phyloP scores from a whole-genome alignment of 2,329 filamentous ascomycete species.

The Penicillium sp. region DNA sequence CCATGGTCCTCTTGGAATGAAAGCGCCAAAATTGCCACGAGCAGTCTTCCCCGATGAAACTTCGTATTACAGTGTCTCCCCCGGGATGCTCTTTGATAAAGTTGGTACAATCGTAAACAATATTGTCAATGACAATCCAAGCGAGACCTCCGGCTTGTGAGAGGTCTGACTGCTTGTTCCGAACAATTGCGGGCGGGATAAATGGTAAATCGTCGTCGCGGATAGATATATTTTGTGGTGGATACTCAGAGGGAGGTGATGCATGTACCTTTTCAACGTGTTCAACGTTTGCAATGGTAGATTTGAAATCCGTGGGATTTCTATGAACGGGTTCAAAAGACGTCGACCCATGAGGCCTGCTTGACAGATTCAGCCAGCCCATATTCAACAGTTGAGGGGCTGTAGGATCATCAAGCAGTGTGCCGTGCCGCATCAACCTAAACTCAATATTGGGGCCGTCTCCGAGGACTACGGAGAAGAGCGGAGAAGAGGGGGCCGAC shows the following conservation, averaged over 20 bases:
- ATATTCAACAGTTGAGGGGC: neutral
- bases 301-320: neutral
- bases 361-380: neutral
- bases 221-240: neutral
- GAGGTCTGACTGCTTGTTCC: neutral
- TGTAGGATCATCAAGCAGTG: neutral
- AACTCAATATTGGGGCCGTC: neutral
- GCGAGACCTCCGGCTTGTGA: neutral
- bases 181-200: neutral
- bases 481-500: neutral
- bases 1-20: conserved; percentile 21
- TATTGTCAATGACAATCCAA: conserved; percentile 33
- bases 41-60: conserved; percentile 34
- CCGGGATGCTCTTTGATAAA: conserved; percentile 32
- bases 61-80: conserved; percentile 29
- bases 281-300: neutral
- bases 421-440: no score
- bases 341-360: neutral
- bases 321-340: neutral
- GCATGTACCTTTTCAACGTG: neutral
- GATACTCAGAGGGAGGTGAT: neutral
- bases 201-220: neutral
- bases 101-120: conserved; percentile 33
- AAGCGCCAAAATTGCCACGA: conserved; percentile 37
- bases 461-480: neutral